phyloP scores from a whole-genome alignment of 2,329 filamentous ascomycete species.

The Chaetomium strumarium region DNA sequence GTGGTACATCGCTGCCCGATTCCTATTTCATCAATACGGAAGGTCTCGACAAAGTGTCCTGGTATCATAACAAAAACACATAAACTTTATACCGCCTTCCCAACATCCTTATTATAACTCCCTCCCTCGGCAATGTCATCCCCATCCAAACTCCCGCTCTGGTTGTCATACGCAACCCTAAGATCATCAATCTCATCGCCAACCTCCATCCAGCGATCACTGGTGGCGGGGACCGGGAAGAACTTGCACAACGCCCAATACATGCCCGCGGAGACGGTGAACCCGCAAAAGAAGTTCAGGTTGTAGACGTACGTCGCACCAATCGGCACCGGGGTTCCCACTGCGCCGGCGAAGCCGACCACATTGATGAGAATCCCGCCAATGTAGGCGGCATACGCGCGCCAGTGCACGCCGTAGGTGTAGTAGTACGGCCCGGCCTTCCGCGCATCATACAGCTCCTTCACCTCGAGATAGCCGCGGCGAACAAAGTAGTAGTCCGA shows the following conservation, averaged over 20 bases:
- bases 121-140: background rate
- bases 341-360: slow-evolving; percentile 80
- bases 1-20: no score
- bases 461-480: slow-evolving; percentile 71
- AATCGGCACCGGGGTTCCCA: slow-evolving; percentile 64
- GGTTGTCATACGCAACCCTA: slow-evolving; percentile 39
- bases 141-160: slow-evolving; percentile 16
- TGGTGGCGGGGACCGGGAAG: slow-evolving; percentile 68
- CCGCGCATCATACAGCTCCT: slow-evolving; percentile 70
- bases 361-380: slow-evolving; percentile 83
- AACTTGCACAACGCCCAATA: slow-evolving; percentile 68
- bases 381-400: slow-evolving; percentile 77
- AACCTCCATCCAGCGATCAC: slow-evolving; percentile 72
- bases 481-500: slow-evolving; percentile 85
- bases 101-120: slow-evolving; percentile 9
- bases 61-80: background rate
- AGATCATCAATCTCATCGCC: slow-evolving; percentile 56
- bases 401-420: slow-evolving; percentile 70
- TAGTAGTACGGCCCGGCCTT: slow-evolving; percentile 66
- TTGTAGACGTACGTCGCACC: slow-evolving; percentile 85
- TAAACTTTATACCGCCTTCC: background rate
- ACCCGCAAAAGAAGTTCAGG: slow-evolving; percentile 84
- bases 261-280: slow-evolving; percentile 58
- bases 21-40: no score
- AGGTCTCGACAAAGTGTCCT: background rate